Evolutionary conservation across 2,329 filamentous ascomycete genomes (phyloP), one percentile per base, ranked within the genome.

Genomic region (Stromatinia cepivora): DNA sequence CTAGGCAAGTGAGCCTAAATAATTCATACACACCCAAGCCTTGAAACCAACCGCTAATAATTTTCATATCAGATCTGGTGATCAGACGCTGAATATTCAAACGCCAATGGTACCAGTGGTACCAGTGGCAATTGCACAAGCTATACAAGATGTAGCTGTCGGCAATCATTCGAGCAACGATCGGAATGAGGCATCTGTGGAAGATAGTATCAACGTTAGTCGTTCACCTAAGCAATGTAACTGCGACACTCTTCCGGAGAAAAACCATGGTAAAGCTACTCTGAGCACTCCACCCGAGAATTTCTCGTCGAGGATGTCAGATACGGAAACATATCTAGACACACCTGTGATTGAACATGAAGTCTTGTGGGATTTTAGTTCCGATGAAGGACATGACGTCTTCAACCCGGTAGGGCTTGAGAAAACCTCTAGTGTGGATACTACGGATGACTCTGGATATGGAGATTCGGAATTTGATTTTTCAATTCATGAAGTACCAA

Each of bases 351-450:
- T 34, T 48, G 63, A 31, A 31, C 28, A 56, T n/a, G 63, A 66
- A 20, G 46, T 45, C 9, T 46, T 45, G 25, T 66, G 63, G 63
- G 50, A 66, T 31, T 66, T 66, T 46, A n/a, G 36, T 57, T 31
- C 50, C 10, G 20, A 66, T 8, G 42, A 56, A 31, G 52, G 50
- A 34, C 7, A 36, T 15, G 36, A 66, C 2, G 39, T 34, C 28
- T 11, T 66, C 28, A 48, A 17, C 6, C 48, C 42, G 20, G 6
- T 10, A 10, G 42, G 10, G 1, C 42, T n/a, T 15, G 58, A 48
- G 13, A 11, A 53, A 10, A 6, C 53, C 6, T 57, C 46, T 2
- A 34, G 39, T 48, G 36, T 13, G 25, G 36, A 45, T 57, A 31
- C 25, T 28, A 34, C 45, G 28, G 11, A 57, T n/a, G 22, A 57